A percentile compares a stretch with the other conserved stretches of the same genome.
Evolutionary conservation across 768 basidiomycete species (phyloP).

Genomic region (Pleurotus citrinopileatus): DNA sequence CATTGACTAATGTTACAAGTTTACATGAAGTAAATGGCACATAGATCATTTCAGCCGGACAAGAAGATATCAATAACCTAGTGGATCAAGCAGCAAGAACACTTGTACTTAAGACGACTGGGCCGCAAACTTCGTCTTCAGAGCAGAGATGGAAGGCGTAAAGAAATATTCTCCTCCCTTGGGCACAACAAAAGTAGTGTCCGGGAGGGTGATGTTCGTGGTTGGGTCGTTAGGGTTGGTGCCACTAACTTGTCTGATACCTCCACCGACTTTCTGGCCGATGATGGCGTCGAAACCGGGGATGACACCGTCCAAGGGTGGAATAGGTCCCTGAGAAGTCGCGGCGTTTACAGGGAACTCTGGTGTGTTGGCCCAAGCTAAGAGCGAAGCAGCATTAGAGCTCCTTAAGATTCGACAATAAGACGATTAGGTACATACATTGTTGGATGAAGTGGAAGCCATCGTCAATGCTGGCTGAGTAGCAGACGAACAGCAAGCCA

Average conservation of each 20-base stretch:
- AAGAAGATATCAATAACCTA: not conserved
- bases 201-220: slow-evolving; percentile 27
- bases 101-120: not conserved
- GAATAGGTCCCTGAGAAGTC: slow-evolving; percentile 26
- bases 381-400: not conserved
- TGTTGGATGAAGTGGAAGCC: slow-evolving; percentile 43
- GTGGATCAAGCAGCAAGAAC: not conserved
- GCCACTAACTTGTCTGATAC: slow-evolving; percentile 7
- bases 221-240: slow-evolving; percentile 29
- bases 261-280: slow-evolving; percentile 27
- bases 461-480: slow-evolving; percentile 36
- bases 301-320: slow-evolving; percentile 17
- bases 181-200: slow-evolving; percentile 33
- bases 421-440: slow-evolving; percentile 21
- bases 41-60: not conserved
- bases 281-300: slow-evolving; percentile 49
- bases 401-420: not conserved
- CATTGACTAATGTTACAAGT: no score
- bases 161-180: slow-evolving; percentile 56
- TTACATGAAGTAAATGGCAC: no score
- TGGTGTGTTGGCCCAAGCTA: slow-evolving; percentile 37
- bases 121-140: slow-evolving; percentile 32
- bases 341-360: slow-evolving; percentile 31
- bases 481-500: slow-evolving; percentile 44
- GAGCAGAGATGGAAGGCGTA: slow-evolving; percentile 42